Evolutionary conservation across 164 flowering plant genomes (phyloP), one percentile per base, ranked within the genome.

Genomic region (Buxus sempervirens): DNA sequence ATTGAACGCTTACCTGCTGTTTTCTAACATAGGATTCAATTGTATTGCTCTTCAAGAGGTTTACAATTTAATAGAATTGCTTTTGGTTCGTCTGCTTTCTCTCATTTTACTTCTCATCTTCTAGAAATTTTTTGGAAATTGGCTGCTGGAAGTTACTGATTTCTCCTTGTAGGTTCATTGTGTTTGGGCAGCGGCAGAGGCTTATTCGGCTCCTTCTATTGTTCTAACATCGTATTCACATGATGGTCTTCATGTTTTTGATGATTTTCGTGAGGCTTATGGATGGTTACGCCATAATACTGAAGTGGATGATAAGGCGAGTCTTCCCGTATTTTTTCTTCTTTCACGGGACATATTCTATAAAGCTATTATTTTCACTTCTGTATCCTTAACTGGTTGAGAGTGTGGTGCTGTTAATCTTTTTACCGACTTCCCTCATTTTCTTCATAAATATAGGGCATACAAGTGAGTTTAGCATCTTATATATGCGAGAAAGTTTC

Each of bases 101-200:
- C 2, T 57, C n/a, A 51, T 51, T 25, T 18, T 21, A n/a, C 14
- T 70, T 55, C 45, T 26, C 19, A 42, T 9, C 58, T 24, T 4
- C 53, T 45, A 48, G 7, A 28, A 12, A n/a, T n/a, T n/a, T 24
- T 4, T 28, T 45, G 48, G 7, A 28, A 32, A 24, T 26, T 45
- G 58, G 24, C 32, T 60, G 23, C 49, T 53, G 28, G 41, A 72
- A 60, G 61, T 36, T 45, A 63, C 21, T 55, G 27, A 42, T 36
- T 59, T 64, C 16, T 63, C 21, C 27, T 27, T 79, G 81, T 66
- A 94, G 98, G 83, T 94, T 74, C 98, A 94, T 76, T 87, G 91
- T 82, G 99, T 96, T 57, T 96, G 99, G 99, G 99, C 99, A 23
- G 99, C 99, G 18, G 96, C 98, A 62, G 98, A 96, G 81, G 99